Percentiles rank a stretch among this genome's conserved stretches.
Evolutionary conservation across 2,329 filamentous ascomycete genomes (phyloP).

Genomic region (Calonectria honghensis): DNA sequence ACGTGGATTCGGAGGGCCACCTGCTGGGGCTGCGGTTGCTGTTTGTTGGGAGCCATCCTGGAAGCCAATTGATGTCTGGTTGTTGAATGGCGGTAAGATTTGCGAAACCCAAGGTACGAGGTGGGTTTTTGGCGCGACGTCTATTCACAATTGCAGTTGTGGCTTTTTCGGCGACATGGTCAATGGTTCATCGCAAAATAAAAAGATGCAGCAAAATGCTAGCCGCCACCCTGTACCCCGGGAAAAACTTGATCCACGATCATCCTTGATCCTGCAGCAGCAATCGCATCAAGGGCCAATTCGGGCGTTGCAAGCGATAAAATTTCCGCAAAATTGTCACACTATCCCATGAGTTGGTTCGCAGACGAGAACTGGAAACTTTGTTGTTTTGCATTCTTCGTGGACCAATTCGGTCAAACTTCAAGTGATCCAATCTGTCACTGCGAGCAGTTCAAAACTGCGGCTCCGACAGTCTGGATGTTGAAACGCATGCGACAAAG

Average conservation of each 20-base stretch:
- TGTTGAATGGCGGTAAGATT: neutral
- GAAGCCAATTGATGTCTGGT: conserved; percentile 21
- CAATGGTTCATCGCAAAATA: neutral
- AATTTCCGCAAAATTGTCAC: neutral
- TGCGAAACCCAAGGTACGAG: neutral
- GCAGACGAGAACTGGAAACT: neutral
- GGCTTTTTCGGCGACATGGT: neutral
- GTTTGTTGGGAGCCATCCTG: conserved; percentile 51
- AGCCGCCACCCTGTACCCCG: conserved; percentile 39
- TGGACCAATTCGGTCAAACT: neutral
- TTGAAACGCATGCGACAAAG: no score
- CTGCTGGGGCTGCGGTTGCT: conserved; percentile 36
- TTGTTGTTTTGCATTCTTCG: conserved; percentile 9
- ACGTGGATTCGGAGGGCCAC: conserved; percentile 72
- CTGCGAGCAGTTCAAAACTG: neutral
- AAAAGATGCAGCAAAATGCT: conserved; percentile 24
- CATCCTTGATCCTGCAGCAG: conserved; percentile 4
- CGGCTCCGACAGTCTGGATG: neutral
- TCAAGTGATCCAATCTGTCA: neutral
- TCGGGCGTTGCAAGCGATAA: conserved; percentile 5
- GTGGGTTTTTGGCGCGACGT: conserved; percentile 8
- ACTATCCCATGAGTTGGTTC: no score
- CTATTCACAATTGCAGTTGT: neutral
- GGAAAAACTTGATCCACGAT: conserved; percentile 55
- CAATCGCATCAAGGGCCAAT: conserved; percentile 7